Conservation (phyloP, 352 stramenopile genomes). For the Phytophthora fragariae region DNA sequence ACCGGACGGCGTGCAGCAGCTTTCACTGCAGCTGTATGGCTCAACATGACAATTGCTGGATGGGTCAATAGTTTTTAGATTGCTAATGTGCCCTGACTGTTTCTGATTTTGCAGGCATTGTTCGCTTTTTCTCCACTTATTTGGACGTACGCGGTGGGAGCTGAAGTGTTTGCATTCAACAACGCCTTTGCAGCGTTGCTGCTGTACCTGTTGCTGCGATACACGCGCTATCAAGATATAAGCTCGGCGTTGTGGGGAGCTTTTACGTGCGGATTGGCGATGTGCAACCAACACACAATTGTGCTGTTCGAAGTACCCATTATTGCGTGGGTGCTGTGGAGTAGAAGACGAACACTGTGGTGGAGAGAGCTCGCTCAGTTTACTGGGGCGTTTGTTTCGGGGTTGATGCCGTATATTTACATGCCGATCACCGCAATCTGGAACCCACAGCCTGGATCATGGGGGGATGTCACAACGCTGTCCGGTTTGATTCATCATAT, state of each 20-base stretch:
- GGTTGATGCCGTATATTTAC: slow-evolving; percentile 89
- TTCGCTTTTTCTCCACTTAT: slow-evolving; percentile 94
- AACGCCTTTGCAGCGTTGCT: slow-evolving; percentile 92
- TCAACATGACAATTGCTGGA: not conserved
- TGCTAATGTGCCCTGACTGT: not conserved
- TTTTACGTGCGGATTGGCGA: slow-evolving; percentile 91
- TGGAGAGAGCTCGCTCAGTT: slow-evolving; percentile 53
- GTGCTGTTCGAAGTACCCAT: slow-evolving; percentile 93
- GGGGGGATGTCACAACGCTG: slow-evolving; percentile 91
- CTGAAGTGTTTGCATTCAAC: slow-evolving; percentile 98
- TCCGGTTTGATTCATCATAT: slow-evolving; percentile 93
- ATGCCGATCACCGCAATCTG: slow-evolving; percentile 78
- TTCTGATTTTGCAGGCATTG: slow-evolving; percentile 49
- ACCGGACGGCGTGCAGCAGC: slow-evolving; percentile 44
- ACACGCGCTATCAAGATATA: slow-evolving; percentile 37
- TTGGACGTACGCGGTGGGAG: slow-evolving; percentile 95
- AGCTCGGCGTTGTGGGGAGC: slow-evolving; percentile 65
- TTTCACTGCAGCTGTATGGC: slow-evolving; percentile 57
- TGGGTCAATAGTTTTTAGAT: slow-evolving; percentile 5
- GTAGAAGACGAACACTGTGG: slow-evolving; percentile 39
- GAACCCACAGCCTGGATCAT: slow-evolving; percentile 89
- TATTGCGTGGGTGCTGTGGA: slow-evolving; percentile 78
- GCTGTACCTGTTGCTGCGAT: slow-evolving; percentile 68
- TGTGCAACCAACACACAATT: slow-evolving; percentile 97
- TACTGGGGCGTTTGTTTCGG: slow-evolving; percentile 68